These are phyloP conservation scores for Amoebophrya sp. DNA, from an alignment of 169 alveolate genomes.

Conservation along the genomic window DNA sequence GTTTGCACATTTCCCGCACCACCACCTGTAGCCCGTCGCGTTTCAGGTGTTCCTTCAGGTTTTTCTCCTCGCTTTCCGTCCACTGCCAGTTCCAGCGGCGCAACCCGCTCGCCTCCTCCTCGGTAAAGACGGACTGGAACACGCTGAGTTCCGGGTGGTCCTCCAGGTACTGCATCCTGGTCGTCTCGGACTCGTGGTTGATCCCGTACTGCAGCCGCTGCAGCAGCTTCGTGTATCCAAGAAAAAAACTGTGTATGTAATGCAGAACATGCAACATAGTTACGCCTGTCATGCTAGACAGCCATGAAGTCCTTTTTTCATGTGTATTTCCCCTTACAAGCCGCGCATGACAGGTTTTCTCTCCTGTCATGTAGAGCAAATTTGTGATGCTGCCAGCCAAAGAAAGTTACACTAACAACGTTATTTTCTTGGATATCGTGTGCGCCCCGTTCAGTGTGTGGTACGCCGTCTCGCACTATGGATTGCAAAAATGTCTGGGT, in stretches of 20 bases:
- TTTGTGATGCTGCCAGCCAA: too few relatives aligned
- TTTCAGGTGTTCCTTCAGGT: not conserved
- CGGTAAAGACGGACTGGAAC: not conserved
- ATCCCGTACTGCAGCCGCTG: not conserved
- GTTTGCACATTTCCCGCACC: not conserved
- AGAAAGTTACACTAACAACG: too few relatives aligned
- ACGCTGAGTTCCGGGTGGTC: not conserved
- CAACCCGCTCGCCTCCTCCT: not conserved
- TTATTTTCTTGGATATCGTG: too few relatives aligned
- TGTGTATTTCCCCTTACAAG: too few relatives aligned
- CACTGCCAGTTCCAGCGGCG: constrained; percentile 6
- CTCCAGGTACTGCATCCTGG: not conserved
- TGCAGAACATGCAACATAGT: too few relatives aligned
- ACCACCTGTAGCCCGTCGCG: not conserved
- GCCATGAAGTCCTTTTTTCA: too few relatives aligned
- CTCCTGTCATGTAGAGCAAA: too few relatives aligned
- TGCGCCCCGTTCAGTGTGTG: not conserved
- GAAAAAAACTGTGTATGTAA: too few relatives aligned
- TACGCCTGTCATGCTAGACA: too few relatives aligned
- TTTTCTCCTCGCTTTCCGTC: constrained; percentile 8
- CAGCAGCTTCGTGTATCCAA: not conserved
- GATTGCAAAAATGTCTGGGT: too few relatives aligned
- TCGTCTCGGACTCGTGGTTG: not conserved
- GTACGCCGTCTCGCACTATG: not conserved
- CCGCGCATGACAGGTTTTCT: too few relatives aligned